Evolutionary conservation across 306 rosid species (phyloP), one percentile per base, ranked within the genome.

Genomic region (Vicia villosa): DNA sequence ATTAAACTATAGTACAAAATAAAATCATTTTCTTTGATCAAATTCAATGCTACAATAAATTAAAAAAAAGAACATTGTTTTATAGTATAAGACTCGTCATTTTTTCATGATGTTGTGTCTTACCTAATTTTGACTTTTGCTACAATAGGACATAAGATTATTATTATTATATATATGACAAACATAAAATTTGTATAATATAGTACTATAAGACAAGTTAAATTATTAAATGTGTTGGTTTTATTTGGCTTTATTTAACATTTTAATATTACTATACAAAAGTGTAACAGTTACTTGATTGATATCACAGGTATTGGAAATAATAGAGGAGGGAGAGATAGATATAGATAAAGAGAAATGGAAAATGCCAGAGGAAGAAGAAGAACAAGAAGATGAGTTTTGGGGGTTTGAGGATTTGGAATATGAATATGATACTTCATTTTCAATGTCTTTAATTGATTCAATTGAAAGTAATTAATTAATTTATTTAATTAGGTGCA

Each of bases 361-460:
- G 99, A 83, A 78, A 79, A 87, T 91, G 91, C 89, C 91, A 59
- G 97, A 87, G 79, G 92, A 86, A 34, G 95, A 85, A 73, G 82
- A 83, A 43, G 91, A 86, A 73, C 74, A 82, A 52, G 86, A 86
- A 24, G 96, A 88, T 20, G 95, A 87, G 57, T 87, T 87, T 43
- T 91, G 96, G 97, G 97, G 92, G 57, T 91, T 91, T 82, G 97
- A 89, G 72, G 96, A 91, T 76, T 49, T 95, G 22, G 97, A 95
- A 70, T 81, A 78, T 78, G 99, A 95, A 77, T 86, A 72, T 77
- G 90, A 89, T 56, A 84, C 80, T 74, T 83, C 96, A 16, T 89
- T 86, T 84, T 88, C 97, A 45, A 52, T 80, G 69, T 86, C 92
- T 14, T 91, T 89, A 5, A 91, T 75, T 30, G 85, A 84, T 24